Evolutionary conservation across 1,139 yeast species (phyloP).

Genomic region (Pneumocystis oryctolagi): DNA sequence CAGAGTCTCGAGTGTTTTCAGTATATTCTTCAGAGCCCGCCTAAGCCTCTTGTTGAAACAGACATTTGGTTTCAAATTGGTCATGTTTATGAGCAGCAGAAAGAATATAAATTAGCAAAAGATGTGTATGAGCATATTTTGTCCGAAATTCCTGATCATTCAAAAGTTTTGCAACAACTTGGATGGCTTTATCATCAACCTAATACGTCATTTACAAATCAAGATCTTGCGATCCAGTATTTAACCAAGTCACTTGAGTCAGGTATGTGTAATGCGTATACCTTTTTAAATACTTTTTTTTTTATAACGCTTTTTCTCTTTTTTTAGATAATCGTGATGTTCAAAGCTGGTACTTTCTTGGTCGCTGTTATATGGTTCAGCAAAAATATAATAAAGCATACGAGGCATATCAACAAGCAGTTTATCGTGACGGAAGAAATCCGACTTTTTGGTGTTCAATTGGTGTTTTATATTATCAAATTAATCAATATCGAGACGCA

Average conservation of each 20-base stretch:
- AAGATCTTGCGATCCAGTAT: constrained; percentile 68
- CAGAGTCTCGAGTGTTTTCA: constrained; percentile 83
- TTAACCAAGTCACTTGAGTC: constrained; percentile 70
- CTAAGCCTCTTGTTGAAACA: constrained; percentile 87
- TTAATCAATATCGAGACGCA: constrained; percentile 90
- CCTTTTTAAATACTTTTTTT: too few relatives aligned
- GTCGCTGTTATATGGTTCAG: constrained; percentile 91
- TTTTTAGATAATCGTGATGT: constrained; percentile 69
- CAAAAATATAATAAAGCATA: constrained; percentile 92
- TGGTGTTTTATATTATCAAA: constrained; percentile 91
- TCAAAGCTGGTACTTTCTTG: constrained; percentile 91
- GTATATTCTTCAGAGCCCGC: constrained; percentile 79
- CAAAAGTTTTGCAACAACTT: constrained; percentile 86
- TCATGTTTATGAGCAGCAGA: constrained; percentile 82
- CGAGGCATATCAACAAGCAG: constrained; percentile 97
- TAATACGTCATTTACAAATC: constrained; percentile 53
- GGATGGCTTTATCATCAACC: constrained; percentile 93
- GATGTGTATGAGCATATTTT: constrained; percentile 91
- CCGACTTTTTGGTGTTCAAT: constrained; percentile 99
- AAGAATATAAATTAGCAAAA: constrained; percentile 78
- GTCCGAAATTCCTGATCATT: constrained; percentile 80
- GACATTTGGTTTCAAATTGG: constrained; percentile 99
- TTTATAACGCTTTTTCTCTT: neutral
- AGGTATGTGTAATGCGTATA: neutral
- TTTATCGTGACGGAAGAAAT: constrained; percentile 85